phyloP scores from a whole-genome alignment of 2,329 filamentous ascomycete species.

The Colletotrichum nymphaeae region DNA sequence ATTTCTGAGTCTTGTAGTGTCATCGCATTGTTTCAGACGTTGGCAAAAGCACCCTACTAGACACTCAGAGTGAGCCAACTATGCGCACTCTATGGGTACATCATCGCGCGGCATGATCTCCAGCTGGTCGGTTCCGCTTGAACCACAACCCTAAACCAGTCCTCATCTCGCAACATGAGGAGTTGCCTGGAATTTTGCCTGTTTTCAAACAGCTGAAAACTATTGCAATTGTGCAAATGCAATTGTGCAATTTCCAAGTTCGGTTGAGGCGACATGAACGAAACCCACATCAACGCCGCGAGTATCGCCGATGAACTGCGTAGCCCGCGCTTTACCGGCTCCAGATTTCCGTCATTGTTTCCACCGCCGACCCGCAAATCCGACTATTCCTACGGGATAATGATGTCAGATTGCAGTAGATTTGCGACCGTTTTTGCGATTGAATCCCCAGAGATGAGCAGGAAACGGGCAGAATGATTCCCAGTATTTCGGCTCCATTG shows the following conservation, averaged over 20 bases:
- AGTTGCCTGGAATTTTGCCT: rapidly evolving
- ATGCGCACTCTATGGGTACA: background rate
- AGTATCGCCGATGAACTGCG: constrained; percentile 14
- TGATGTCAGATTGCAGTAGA: constrained; percentile 28
- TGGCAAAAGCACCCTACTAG: too few species aligned
- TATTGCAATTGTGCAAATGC: background rate
- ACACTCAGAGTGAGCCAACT: too few species aligned
- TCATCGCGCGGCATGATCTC: background rate
- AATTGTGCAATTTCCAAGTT: background rate
- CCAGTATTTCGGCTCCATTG: background rate
- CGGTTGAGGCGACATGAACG: background rate
- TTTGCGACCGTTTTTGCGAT: background rate
- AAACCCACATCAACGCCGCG: background rate
- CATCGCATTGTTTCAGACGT: too few species aligned
- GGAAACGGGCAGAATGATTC: background rate
- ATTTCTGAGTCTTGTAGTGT: too few species aligned
- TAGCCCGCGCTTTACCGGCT: constrained; percentile 8
- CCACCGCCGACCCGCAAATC: constrained; percentile 26
- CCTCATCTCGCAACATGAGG: background rate
- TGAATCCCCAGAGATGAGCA: background rate
- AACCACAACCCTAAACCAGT: background rate
- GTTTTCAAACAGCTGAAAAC: background rate
- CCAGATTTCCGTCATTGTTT: constrained; percentile 34
- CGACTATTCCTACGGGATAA: background rate
- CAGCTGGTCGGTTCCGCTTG: background rate